A percentile compares a stretch with the other conserved stretches of the same genome.
phyloP scores from a whole-genome alignment of 192 early-diverging fungal species.

The Bifiguratus adelaidae region DNA sequence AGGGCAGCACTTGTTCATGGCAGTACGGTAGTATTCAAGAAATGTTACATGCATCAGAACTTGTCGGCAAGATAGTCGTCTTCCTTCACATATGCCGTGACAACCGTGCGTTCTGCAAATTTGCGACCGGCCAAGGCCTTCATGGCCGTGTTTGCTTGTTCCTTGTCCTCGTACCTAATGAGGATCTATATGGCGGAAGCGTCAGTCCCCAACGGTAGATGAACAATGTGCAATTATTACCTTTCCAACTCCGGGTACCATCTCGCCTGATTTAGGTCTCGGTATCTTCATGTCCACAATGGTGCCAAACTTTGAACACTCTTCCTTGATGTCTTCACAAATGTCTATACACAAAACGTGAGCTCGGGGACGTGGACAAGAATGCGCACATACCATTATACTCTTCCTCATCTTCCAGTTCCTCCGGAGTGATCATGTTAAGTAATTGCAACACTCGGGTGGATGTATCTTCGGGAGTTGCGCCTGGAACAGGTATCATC shows the following conservation, averaged over 20 bases:
- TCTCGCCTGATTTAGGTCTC: conserved; percentile 42
- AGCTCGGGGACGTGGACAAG: neutral
- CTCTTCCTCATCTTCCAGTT: conserved; percentile 76
- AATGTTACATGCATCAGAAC: conserved; percentile 26
- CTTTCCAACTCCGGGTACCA: conserved; percentile 72
- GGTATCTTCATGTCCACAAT: conserved; percentile 80
- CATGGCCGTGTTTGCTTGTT: conserved; percentile 56
- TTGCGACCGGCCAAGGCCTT: conserved; percentile 82
- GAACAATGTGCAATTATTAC: conserved; percentile 20
- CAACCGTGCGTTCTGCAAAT: conserved; percentile 88
- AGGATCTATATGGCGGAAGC: conserved; percentile 58
- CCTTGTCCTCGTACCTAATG: conserved; percentile 54
- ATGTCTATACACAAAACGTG: conserved; percentile 48
- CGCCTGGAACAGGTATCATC: conserved; percentile 32
- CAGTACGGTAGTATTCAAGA: no score
- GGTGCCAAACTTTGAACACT: conserved; percentile 80
- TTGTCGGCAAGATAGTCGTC: conserved; percentile 57
- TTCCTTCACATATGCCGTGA: conserved; percentile 75
- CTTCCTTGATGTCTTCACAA: conserved; percentile 80
- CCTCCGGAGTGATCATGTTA: conserved; percentile 88
- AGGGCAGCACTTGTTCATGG: no score
- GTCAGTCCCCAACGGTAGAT: neutral
- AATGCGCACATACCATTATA: conserved; percentile 52
- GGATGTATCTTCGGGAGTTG: conserved; percentile 51
- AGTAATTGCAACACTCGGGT: conserved; percentile 80